These are phyloP conservation scores for Tetrapisispora fleetii DNA, from an alignment of 805 yeast species.

Conservation along the genomic window DNA sequence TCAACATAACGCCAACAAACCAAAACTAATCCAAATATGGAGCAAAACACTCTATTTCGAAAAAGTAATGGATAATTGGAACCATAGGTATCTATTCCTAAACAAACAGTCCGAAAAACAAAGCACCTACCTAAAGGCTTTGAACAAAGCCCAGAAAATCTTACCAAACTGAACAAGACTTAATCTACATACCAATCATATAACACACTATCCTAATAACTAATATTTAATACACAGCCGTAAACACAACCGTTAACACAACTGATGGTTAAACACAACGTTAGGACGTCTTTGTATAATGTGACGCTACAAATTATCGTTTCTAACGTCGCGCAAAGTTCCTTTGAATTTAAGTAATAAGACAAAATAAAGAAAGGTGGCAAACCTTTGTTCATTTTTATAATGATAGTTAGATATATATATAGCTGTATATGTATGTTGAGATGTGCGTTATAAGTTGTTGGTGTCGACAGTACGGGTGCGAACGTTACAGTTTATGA, in stretches of 20 bases:
- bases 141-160: conserved; percentile 21
- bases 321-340: neutral
- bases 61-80: conserved; percentile 34
- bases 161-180: neutral
- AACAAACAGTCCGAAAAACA: conserved; percentile 30
- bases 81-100: conserved; percentile 31
- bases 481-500: neutral
- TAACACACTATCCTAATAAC: neutral
- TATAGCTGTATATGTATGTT: too few species aligned
- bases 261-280: too few species aligned
- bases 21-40: conserved; percentile 32
- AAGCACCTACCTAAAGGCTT: conserved; percentile 26
- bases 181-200: neutral
- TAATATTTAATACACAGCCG: neutral
- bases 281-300: too few species aligned
- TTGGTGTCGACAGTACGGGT: too few species aligned
- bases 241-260: too few species aligned
- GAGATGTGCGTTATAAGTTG: too few species aligned
- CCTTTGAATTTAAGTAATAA: neutral
- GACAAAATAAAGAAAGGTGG: conserved; percentile 1
- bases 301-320: neutral
- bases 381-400: neutral
- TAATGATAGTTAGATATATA: neutral
- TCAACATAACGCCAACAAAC: conserved; percentile 35
- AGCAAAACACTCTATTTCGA: conserved; percentile 17